Base-by-base conservation (phyloP, 2,329 filamentous ascomycete genomes). In the Akanthomyces lecanii region DNA sequence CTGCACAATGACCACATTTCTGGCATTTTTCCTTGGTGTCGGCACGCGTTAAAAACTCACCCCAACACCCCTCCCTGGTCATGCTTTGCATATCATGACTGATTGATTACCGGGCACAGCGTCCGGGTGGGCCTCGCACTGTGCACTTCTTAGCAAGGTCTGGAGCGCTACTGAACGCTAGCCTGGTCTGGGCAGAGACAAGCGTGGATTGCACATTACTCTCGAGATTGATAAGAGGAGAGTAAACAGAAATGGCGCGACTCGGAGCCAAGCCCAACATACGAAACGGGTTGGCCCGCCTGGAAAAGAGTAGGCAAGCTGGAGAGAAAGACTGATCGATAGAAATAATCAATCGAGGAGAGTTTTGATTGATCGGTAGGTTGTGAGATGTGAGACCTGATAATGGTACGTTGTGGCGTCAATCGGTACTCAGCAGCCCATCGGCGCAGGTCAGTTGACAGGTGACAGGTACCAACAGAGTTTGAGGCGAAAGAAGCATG, bases 81-180 rank as follows among this genome's bases (percentile, higher is more conserved):
- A 53, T 52, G 48, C 47, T 61, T 61, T 61, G 48, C 58, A 53
- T 44, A 61, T 61, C 58, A 44, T 61, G 58, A 61, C 48, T 53
- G 58, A 61, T 61, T 61, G 58, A 61, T 61, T 61, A 61, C 47
- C 21, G 18, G 45, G 45, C 33, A 50, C 45, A 48, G 56, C 7
- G 10, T 33, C 11, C 10, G 14, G 23, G 45, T 10, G 7, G 47
- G n/a, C 3, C 12, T 44, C 58, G 58, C 58, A 61, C 58, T 61
- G 48, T 61, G 25, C 25, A 25, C 2, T 5, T 30, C 33, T 44
- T 52, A 18, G 45, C 36, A 55, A 14, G 7, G 21, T 21, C 18
- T n/a, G 25, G 21, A 40, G 56, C 5, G 16, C 18, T 38, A 23
- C n/a, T 10, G 21, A 44, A 12, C 21, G 28, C 52, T 55, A 55